Percentiles rank a stretch among this genome's conserved stretches.
phyloP scores from a whole-genome alignment of 2,329 filamentous ascomycete species.

The Anisogramma anomala region DNA sequence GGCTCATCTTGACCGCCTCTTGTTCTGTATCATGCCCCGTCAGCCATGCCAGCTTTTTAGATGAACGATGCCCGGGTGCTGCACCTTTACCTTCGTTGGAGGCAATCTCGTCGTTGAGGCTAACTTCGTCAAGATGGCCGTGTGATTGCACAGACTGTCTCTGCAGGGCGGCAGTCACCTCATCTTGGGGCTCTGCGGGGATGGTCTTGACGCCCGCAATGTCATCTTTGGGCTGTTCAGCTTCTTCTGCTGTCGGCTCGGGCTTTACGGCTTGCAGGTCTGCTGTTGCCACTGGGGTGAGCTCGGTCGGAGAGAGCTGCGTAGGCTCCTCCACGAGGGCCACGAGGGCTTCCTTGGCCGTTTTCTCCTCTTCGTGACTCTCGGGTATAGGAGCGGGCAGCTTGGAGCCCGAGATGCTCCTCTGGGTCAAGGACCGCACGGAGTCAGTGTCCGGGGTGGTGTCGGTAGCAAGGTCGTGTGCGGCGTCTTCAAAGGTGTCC shows the following conservation, averaged over 20 bases:
- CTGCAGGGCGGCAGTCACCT: slow-evolving; percentile 7
- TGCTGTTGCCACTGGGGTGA: slow-evolving; percentile 12
- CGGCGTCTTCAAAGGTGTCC: slow-evolving; percentile 66
- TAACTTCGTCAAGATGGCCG: slow-evolving; percentile 45
- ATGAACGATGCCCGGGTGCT: not conserved
- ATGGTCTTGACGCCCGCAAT: slow-evolving; percentile 17
- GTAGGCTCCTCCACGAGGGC: slow-evolving; percentile 13
- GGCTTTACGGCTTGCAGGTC: slow-evolving; percentile 15
- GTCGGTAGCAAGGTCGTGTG: slow-evolving; percentile 43
- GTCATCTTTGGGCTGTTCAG: slow-evolving; percentile 20
- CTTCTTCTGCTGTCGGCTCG: slow-evolving; percentile 22
- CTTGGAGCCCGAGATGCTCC: slow-evolving; percentile 29
- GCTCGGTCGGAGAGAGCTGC: slow-evolving; percentile 1
- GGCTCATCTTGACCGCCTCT: slow-evolving; percentile 22
- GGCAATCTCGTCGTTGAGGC: slow-evolving; percentile 48
- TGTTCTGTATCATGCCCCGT: slow-evolving; percentile 11
- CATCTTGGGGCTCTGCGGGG: slow-evolving; percentile 13
- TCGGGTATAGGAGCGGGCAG: slow-evolving; percentile 18
- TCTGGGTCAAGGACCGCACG: slow-evolving; percentile 51
- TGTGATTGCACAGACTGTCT: slow-evolving; percentile 36
- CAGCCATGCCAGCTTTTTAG: slow-evolving; percentile 8
- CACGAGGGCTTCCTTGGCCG: slow-evolving; percentile 15
- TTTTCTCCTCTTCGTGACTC: slow-evolving; percentile 16
- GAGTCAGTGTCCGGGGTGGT: slow-evolving; percentile 50
- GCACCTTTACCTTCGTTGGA: slow-evolving; percentile 18